Percentiles rank a stretch among this genome's conserved stretches.
phyloP scores from a whole-genome alignment of 257 asterid genomes.

The Forsythia viridissima region DNA sequence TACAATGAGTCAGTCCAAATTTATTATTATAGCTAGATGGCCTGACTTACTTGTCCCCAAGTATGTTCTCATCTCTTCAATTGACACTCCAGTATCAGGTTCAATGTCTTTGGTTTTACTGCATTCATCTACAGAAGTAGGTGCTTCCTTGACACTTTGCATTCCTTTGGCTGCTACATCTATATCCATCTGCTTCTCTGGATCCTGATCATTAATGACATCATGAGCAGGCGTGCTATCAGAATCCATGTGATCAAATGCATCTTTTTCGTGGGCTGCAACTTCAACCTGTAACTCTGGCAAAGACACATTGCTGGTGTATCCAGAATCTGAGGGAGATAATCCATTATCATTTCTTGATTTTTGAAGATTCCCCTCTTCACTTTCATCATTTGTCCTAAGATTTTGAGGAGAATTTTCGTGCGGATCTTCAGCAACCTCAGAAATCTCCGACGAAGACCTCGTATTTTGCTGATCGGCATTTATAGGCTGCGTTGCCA shows the following conservation, averaged over 20 bases:
- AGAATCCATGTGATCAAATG: neutral
- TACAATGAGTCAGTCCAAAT: slow-evolving; percentile 6
- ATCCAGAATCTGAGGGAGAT: slow-evolving; percentile 31
- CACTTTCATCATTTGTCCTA: slow-evolving; percentile 29
- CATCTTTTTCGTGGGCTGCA: slow-evolving; percentile 23
- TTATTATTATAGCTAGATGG: slow-evolving; percentile 12
- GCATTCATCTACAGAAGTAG: slow-evolving; percentile 20
- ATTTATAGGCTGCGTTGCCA: slow-evolving; percentile 40
- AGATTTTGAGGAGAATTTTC: slow-evolving; percentile 39
- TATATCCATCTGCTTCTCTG: slow-evolving; percentile 27
- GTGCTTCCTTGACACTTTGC: slow-evolving; percentile 28
- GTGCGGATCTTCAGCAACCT: slow-evolving; percentile 32
- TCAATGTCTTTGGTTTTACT: slow-evolving; percentile 25
- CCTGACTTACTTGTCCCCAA: slow-evolving; percentile 43
- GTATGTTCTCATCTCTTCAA: slow-evolving; percentile 23
- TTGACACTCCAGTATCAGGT: slow-evolving; percentile 21
- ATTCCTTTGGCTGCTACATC: slow-evolving; percentile 16
- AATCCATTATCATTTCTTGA: slow-evolving; percentile 29
- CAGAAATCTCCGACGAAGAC: slow-evolving; percentile 32
- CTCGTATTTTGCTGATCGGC: slow-evolving; percentile 27
- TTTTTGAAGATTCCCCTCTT: slow-evolving; percentile 38
- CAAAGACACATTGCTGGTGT: slow-evolving; percentile 22
- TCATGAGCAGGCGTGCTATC: neutral
- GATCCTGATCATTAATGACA: neutral
- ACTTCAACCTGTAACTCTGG: slow-evolving; percentile 41